Evolutionary conservation across 2,329 filamentous ascomycete species (phyloP), one percentile per base, ranked within the genome.

Genomic region (Talaromyces rugulosus): DNA sequence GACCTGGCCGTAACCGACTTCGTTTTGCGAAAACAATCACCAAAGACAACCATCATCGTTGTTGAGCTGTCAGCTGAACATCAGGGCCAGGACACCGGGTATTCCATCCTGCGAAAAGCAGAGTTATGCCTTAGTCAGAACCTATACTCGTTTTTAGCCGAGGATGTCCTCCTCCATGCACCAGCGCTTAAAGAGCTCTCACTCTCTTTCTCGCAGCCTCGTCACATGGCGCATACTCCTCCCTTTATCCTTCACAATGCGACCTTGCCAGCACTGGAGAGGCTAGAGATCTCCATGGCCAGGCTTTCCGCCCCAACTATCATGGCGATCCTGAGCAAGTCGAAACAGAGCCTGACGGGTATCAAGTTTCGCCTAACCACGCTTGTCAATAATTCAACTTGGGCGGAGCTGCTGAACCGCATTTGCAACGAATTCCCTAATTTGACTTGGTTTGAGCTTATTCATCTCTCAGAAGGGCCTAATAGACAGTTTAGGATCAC

Each of bases 161-260:
- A 56, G 18, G 9, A 56, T 14, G 27, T 56, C 54, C 34, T 56
- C 34, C 54, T 56, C 34, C 54, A 44, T 56, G 54, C 54, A 56
- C 34, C 54, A 56, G 34, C 11, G 34, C 54, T 56, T 56, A 56
- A 56, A 56, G 54, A 56, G 34, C 54, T 56, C 34, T 44, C 54
- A 56, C 54, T 56, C 54, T 56, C 54, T 44, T 56, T 56, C 33
- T 56, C 34, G 23, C 34, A 30, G 12, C 34, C 54, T 44, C 9
- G 1, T 30, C 1, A 30, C 12, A 44, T 56, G 54, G 1, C 2
- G 34, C 23, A 44, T 56, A 44, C 54, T 56, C 44, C 44, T 23
- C 23, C 44, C n/a, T 50, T 50, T 14, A 50, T 27, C 44, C n/a
- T 50, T 50, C n/a, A 50, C 2, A 50, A 50, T 50, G 11, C 44